Evolutionary conservation across 1,284 basidiomycete genomes (phyloP), one percentile per base, ranked within the genome.

Genomic region (Boletus sp.): DNA sequence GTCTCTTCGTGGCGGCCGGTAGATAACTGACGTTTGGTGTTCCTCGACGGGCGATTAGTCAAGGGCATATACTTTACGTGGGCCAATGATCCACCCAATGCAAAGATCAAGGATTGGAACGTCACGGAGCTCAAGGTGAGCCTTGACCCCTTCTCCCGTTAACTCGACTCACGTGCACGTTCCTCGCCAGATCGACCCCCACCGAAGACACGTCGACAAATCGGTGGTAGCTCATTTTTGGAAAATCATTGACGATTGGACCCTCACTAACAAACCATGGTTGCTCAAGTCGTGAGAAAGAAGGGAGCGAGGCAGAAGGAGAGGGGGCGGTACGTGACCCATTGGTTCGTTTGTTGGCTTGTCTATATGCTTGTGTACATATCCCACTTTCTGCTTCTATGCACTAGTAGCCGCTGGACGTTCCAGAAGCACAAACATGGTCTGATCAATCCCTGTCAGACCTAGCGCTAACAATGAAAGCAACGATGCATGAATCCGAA

Each of bases 71-170:
- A 97, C 71, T 89, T 98, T 48, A 86, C 94, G 29, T 96, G 94
- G 90, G 84, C 89, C 49, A 96, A 95, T 67, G 95, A 97, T 65
- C 89, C 92, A 5, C 86, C 88, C 39, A 96, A 96, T 65, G 76
- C 85, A 0, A 93, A 91, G 63, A 90, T 98, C 61, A 89, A 90
- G 68, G 94, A 97, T 66, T 99, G 96, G 96, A 98, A 98, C 70
- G 95, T 98, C 18, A 91, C 91, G 0, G 92, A 96, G 68, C 81
- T 98, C 62, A 92, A 92, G 81, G 94, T 93, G 57, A 11, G 15
- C 12, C 2, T 13, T 20, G 3, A 1, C 7, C 2, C 5, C 13
- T 20, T 41, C 0, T 24, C 48, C 13, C 5, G 3, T 42, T 7
- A 16, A 48, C 20, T 13, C 2, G 20, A 39, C 53, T 24, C n/a